phyloP scores from a whole-genome alignment of 2,329 filamentous ascomycete genomes.

The Pseudopyrenochaeta lycopersici region DNA sequence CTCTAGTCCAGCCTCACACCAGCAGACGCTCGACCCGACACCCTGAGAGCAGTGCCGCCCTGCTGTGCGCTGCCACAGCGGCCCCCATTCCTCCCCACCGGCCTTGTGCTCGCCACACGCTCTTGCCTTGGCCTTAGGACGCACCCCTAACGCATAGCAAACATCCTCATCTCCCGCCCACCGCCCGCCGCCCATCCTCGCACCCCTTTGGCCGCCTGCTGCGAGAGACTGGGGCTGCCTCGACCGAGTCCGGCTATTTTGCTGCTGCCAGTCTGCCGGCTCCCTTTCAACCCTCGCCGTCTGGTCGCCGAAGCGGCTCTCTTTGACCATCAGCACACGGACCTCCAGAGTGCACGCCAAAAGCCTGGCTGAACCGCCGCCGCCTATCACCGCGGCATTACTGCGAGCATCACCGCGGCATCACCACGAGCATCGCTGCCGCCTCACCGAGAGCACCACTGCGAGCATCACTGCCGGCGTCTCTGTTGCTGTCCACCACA shows the following conservation, averaged over 20 bases:
- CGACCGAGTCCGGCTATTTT: conserved; percentile 15
- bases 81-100: conserved; percentile 20
- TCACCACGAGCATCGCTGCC: conserved; percentile 16
- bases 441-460: conserved; percentile 1
- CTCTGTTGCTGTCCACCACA: conserved; percentile 35
- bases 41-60: conserved; percentile 4
- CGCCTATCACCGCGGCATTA: too few species aligned
- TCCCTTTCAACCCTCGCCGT: conserved; percentile 13
- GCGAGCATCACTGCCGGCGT: conserved; percentile 11
- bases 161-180: conserved; percentile 33
- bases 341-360: conserved; percentile 6
- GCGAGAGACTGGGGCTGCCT: conserved; percentile 5
- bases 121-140: conserved; percentile 30
- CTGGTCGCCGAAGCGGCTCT: background rate
- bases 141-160: conserved; percentile 44
- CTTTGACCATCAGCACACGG: conserved; percentile 17
- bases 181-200: conserved; percentile 26
- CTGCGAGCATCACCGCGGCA: background rate
- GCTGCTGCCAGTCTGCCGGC: conserved; percentile 16
- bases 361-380: background rate
- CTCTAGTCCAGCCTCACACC: conserved; percentile 21
- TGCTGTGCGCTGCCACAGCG: conserved; percentile 22
- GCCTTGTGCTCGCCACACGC: conserved; percentile 29
- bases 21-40: conserved; percentile 1
- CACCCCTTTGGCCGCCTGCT: conserved; percentile 22